These are phyloP conservation scores for Boletus tomentosulus DNA, from an alignment of 768 basidiomycete genomes.

Conservation along the genomic window DNA sequence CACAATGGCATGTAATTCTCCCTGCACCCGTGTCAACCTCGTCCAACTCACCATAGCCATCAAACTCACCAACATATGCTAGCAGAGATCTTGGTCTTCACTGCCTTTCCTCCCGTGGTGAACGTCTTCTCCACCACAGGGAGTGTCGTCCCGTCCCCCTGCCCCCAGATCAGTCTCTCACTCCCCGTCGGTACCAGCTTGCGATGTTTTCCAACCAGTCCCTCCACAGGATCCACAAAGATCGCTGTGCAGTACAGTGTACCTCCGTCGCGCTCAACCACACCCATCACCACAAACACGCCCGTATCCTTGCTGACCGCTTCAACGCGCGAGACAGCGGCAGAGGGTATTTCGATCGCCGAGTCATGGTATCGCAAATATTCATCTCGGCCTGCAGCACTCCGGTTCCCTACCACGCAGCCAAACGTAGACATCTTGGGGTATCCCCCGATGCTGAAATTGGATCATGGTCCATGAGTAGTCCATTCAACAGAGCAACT, in stretches of 20 bases:
- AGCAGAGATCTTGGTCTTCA: slow-evolving; percentile 47
- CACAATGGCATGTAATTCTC: slow-evolving; percentile 68
- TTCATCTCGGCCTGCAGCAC: slow-evolving; percentile 51
- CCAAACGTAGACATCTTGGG: slow-evolving; percentile 49
- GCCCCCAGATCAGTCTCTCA: slow-evolving; percentile 62
- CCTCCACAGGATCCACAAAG: slow-evolving; percentile 50
- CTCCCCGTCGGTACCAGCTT: slow-evolving; percentile 60
- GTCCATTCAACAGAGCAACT: slow-evolving; percentile 11
- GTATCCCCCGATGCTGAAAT: slow-evolving; percentile 51
- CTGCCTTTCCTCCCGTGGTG: slow-evolving; percentile 16
- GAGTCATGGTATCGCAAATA: slow-evolving; percentile 50
- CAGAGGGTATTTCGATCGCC: slow-evolving; percentile 55
- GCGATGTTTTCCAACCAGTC: slow-evolving; percentile 57
- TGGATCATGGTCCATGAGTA: not conserved
- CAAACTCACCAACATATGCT: slow-evolving; percentile 53
- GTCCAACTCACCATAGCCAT: not conserved
- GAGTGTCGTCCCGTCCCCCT: slow-evolving; percentile 51
- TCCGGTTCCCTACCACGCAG: slow-evolving; percentile 46
- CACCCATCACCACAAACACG: slow-evolving; percentile 56
- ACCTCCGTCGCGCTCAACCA: slow-evolving; percentile 55
- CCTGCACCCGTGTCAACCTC: slow-evolving; percentile 35
- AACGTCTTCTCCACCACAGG: slow-evolving; percentile 46
- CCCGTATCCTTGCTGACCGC: slow-evolving; percentile 42
- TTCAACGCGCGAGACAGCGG: slow-evolving; percentile 45
- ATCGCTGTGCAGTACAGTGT: slow-evolving; percentile 60